Evolutionary conservation across 2,329 filamentous ascomycete genomes (phyloP).

Genomic region (Botrytis cinerea): DNA sequence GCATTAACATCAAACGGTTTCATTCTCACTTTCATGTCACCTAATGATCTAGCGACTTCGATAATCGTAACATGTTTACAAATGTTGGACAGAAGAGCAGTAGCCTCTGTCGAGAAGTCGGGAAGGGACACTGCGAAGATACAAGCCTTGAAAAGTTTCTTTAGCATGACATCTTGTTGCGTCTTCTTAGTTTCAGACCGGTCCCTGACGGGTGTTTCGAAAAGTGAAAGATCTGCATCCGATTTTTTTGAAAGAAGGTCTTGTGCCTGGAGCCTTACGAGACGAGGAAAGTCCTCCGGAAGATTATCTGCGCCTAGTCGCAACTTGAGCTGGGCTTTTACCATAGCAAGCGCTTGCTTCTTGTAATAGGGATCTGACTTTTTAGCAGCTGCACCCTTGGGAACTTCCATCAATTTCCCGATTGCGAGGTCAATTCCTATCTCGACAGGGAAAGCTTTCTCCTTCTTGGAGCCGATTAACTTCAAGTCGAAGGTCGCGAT

Average conservation of each 20-base stretch:
- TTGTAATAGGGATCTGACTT: slow-evolving; percentile 80
- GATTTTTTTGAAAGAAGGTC: slow-evolving; percentile 75
- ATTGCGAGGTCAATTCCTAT: slow-evolving; percentile 89
- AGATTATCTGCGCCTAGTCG: slow-evolving; percentile 84
- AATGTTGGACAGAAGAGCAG: slow-evolving; percentile 73
- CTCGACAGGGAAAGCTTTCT: slow-evolving; percentile 82
- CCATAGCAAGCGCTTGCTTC: slow-evolving; percentile 83
- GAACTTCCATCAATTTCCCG: slow-evolving; percentile 78
- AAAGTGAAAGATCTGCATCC: slow-evolving; percentile 67
- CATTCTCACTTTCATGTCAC: slow-evolving; percentile 73
- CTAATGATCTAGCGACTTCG: slow-evolving; percentile 83
- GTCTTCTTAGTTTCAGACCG: slow-evolving; percentile 86
- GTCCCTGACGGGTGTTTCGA: slow-evolving; percentile 75
- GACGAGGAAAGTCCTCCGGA: slow-evolving; percentile 82
- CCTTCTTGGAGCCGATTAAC: slow-evolving; percentile 84
- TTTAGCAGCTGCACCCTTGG: slow-evolving; percentile 60
- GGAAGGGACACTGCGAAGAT: slow-evolving; percentile 83
- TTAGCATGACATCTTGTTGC: slow-evolving; percentile 77
- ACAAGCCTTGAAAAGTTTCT: slow-evolving; percentile 84
- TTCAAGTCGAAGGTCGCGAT: slow-evolving; percentile 83
- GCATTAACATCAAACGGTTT: slow-evolving; percentile 81
- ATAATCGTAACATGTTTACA: slow-evolving; percentile 89
- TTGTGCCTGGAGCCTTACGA: slow-evolving; percentile 85
- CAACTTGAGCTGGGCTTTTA: slow-evolving; percentile 87
- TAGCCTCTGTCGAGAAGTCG: slow-evolving; percentile 76